These are phyloP conservation scores for Wickerhamiella domercqiae DNA, from an alignment of 805 yeast species.

Conservation along the genomic window DNA sequence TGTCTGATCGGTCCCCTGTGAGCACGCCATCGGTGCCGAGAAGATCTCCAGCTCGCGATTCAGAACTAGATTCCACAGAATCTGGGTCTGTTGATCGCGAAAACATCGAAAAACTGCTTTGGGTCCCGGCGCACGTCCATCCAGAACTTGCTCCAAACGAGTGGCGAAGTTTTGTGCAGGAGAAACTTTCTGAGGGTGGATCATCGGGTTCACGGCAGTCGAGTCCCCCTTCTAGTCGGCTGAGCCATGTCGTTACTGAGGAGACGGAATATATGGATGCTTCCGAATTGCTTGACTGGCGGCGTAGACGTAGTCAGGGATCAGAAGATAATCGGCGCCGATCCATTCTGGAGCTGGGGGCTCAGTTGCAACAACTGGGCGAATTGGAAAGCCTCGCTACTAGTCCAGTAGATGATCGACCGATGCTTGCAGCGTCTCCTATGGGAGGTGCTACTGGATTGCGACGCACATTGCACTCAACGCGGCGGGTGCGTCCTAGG, in stretches of 20 bases:
- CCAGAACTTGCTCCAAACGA: constrained; percentile 93
- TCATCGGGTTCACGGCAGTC: constrained; percentile 9
- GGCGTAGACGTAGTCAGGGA: constrained; percentile 14
- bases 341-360: constrained; percentile 31
- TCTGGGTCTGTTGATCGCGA: constrained; percentile 1
- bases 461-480: constrained; percentile 12
- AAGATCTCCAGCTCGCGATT: background rate
- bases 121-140: constrained; percentile 95
- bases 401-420: constrained; percentile 35
- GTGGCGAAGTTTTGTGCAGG: constrained; percentile 29
- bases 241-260: constrained; percentile 23
- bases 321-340: constrained; percentile 12
- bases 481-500: constrained; percentile 7
- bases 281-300: constrained; percentile 20
- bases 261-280: constrained; percentile 23
- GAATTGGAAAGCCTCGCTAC: constrained; percentile 43
- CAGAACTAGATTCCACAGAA: constrained; percentile 3
- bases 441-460: constrained; percentile 12
- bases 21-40: too few species aligned
- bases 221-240: constrained; percentile 16
- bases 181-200: constrained; percentile 25
- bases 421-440: background rate
- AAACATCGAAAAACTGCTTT: constrained; percentile 33
- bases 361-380: constrained; percentile 58
- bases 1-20: too few species aligned